Base-by-base conservation (phyloP, 148 eudicot genomes). In the Heliosperma pusillum region DNA sequence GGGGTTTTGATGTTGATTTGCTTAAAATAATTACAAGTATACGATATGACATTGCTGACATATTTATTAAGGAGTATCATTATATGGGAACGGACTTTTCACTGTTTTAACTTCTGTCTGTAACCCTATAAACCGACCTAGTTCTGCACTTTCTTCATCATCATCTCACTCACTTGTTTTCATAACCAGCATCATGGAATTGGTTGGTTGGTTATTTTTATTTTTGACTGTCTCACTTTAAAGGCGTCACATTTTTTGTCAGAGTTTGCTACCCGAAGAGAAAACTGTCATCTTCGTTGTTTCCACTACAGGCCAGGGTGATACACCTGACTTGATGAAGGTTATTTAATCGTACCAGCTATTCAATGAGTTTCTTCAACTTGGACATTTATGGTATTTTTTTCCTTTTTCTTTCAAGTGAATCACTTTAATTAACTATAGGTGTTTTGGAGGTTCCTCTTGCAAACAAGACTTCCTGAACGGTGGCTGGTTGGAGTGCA, bases 261-360 rank as follows among this genome's bases (percentile, higher is more conserved):
- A 92, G 99, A 78, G 84, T 71, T 78, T 80, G 25, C 77, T 92
- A 63, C 84, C 89, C 20, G 75, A 78, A 33, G 82, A 86, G 83
- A 83, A 81, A 52, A 75, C 65, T 24, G 88, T 90, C 21, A 78
- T 90, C 74, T 96, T 96, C 82, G 97, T 96, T 71, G 97, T 86
- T 59, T 90, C 97, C 78, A 96, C 99, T 56, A 92, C 97, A 13
- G 99, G 99, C 47, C 99, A 96, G 75, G 97, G 99, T 66, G 99
- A 96, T 74, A 69, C 88, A 12, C 99, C 99, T 29, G 94, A 90
- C 71, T 74, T 91, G 15, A 89, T 96, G 90, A 96, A 91, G 99
- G 97, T 96, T 78, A 30, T 80, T 80, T 26, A 55, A 45, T 36
- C 66, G 16, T 44, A 6, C 20, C 40, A 69, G 66, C 62, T 75